Evolutionary conservation across 2,329 filamentous ascomycete genomes (phyloP).

Genomic region (Hymenoscyphus fructigenus): DNA sequence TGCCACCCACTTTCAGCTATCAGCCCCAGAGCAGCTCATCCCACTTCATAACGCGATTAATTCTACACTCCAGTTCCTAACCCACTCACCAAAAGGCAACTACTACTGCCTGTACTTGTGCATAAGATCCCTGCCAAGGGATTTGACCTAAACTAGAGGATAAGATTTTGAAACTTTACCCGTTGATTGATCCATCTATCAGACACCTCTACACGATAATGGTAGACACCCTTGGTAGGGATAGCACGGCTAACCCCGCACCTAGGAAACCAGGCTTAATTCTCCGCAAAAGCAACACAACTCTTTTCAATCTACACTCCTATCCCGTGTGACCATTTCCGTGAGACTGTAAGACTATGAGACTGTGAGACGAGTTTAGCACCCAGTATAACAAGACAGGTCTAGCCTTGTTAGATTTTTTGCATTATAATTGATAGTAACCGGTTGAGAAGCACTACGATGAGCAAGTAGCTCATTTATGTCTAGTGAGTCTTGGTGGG

Average conservation of each 20-base stretch:
- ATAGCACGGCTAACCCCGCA: background rate
- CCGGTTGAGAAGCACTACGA: no score
- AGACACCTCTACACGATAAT: background rate
- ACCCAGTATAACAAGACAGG: background rate
- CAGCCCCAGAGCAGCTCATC: no score
- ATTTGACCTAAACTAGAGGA: background rate
- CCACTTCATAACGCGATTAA: background rate
- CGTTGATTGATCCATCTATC: background rate
- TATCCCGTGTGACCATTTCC: background rate
- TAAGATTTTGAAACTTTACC: no score
- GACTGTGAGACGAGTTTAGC: background rate
- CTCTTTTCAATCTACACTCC: background rate
- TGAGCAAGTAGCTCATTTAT: no score
- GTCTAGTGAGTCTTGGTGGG: no score
- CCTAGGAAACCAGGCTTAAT: background rate
- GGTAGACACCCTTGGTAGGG: no score
- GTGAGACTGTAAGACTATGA: background rate
- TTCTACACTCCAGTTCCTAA: background rate
- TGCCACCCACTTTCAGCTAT: background rate
- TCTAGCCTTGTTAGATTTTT: background rate
- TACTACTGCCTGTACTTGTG: background rate
- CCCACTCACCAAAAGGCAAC: background rate
- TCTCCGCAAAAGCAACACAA: background rate
- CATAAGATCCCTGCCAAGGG: background rate
- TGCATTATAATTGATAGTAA: no score